Evolutionary conservation across 768 basidiomycete species (phyloP).

Genomic region (Amanita pallidorosea): DNA sequence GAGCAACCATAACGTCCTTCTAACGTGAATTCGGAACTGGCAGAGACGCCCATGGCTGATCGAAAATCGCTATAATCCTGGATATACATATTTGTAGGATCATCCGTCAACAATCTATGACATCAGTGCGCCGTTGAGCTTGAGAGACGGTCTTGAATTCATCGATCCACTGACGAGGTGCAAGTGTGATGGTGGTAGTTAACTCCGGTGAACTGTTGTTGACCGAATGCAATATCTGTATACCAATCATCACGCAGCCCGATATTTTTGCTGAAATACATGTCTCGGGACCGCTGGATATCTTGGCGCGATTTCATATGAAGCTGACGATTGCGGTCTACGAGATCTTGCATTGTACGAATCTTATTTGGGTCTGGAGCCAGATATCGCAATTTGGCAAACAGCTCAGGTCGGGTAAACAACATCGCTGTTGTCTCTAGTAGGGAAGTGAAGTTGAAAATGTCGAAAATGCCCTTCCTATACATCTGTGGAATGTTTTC

Average conservation of each 20-base stretch:
- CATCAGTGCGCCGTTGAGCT: neutral
- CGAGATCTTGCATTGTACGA: neutral
- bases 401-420: neutral
- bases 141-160: conserved; percentile 3
- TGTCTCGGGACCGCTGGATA: conserved; percentile 6
- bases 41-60: neutral
- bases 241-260: conserved; percentile 20
- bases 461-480: neutral
- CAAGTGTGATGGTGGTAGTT: conserved; percentile 17
- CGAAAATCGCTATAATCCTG: neutral
- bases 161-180: conserved; percentile 12
- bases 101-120: neutral
- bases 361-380: neutral
- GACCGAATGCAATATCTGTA: conserved; percentile 18
- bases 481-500: neutral
- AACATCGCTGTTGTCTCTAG: neutral
- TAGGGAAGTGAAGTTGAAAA: neutral
- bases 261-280: conserved; percentile 16
- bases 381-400: neutral
- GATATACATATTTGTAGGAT: neutral
- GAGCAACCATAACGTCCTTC: conserved; percentile 16
- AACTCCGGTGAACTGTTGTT: conserved; percentile 19
- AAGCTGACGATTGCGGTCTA: neutral
- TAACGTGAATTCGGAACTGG: conserved; percentile 9
- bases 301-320: neutral